Evolutionary conservation across 1,139 yeast genomes (phyloP), one percentile per base, ranked within the genome.

Genomic region (Saccharomycopsis phalli): DNA sequence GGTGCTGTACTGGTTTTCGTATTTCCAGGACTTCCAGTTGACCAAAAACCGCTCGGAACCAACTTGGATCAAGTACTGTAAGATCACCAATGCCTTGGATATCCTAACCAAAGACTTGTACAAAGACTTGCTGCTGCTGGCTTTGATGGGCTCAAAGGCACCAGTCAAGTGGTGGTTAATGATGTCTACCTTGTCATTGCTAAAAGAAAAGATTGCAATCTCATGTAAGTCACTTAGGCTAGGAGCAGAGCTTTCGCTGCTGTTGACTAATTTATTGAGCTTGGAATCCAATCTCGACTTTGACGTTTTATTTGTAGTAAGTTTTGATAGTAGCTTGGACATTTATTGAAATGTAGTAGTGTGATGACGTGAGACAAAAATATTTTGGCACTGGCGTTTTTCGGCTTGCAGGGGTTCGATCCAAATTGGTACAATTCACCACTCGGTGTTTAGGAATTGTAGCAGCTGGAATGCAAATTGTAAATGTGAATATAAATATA

Each of bases 21-120:
- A n/a, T 10, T 13, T 11, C 16, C 41, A 16, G n/a, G 6, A 21
- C 28, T 36, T 31, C 47, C 47, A 44, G 13, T n/a, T 27, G 10
- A 31, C 32, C 5, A 44, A 33, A 26, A 44, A 44, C 13, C 42
- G 46, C 34, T 44, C 47, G n/a, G 46, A 42, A 4, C 47, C 47
- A 2, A 42, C 45, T 20, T 44, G 47, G 3, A 44, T 14, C 7
- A 44, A 23, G 32, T 41, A 44, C 33, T 44, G 47, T 18, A 44
- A 44, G 13, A 44, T 44, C 13, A 41, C 40, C 18, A 42, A 25
- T 2, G 47, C 37, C 26, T 44, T 44, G 31, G 33, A 41, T 4
- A 44, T 36, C 20, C 25, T 35, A 3, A 44, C 23, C 7, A 44
- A 22, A 18, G 36, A 22, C 18, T 42, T 41, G 31, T 32, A 18